A percentile compares a stretch with the other conserved stretches of the same genome.
Conservation (phyloP, 1,139 yeast genomes). For the Arxiozyma telluris region DNA sequence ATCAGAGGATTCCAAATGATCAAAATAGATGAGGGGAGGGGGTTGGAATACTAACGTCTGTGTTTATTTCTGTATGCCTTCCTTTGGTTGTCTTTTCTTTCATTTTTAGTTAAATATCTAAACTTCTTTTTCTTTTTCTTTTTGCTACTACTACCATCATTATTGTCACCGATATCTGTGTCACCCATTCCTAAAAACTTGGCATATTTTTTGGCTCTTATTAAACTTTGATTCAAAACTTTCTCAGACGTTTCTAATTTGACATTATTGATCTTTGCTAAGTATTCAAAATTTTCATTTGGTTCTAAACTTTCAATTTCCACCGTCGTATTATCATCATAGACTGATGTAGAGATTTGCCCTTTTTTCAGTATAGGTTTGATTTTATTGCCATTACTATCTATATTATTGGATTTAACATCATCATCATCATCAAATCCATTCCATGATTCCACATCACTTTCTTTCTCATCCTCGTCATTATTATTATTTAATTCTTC, state of each 20-base stretch:
- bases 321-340: conserved; percentile 40
- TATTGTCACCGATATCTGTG: conserved; percentile 2
- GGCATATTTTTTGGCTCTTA: conserved; percentile 67
- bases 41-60: conserved; percentile 12
- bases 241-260: conserved; percentile 51
- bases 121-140: conserved; percentile 67
- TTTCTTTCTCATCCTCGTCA: conserved; percentile 15
- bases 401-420: conserved; percentile 8
- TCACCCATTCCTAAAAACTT: conserved; percentile 47
- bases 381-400: conserved; percentile 20
- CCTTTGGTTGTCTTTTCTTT: conserved; percentile 57
- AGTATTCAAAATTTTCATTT: conserved; percentile 41
- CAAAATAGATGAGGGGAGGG: neutral
- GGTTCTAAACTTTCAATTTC: conserved; percentile 56
- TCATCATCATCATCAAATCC: conserved; percentile 34
- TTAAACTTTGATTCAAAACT: conserved; percentile 54
- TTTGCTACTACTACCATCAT: conserved; percentile 18
- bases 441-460: conserved; percentile 35
- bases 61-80: conserved; percentile 41
- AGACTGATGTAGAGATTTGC: conserved; percentile 27
- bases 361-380: conserved; percentile 37
- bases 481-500: conserved; percentile 16
- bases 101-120: conserved; percentile 72
- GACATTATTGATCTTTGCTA: conserved; percentile 57
- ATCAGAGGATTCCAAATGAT: neutral